These are phyloP conservation scores for Lantana camara DNA, from an alignment of 257 asterid species.

Conservation along the genomic window DNA sequence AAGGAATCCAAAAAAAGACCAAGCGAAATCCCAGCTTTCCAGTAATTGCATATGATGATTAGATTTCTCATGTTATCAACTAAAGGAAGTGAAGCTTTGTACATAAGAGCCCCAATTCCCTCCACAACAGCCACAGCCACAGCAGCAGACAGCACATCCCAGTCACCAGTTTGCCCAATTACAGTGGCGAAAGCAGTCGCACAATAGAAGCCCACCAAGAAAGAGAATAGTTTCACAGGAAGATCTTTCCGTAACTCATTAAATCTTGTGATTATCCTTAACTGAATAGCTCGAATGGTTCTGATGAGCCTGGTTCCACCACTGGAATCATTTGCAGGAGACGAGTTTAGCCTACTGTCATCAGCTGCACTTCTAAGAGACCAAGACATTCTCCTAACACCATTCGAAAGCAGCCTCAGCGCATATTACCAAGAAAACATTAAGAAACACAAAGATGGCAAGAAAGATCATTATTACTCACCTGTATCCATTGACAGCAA, in stretches of 20 bases:
- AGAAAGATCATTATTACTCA: conserved; percentile 14
- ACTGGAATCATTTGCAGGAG: conserved; percentile 42
- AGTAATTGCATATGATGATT: conserved; percentile 71
- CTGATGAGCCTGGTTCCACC: conserved; percentile 75
- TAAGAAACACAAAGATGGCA: neutral
- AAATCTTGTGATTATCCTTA: conserved; percentile 45
- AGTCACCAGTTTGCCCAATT: conserved; percentile 97
- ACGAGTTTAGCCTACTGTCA: conserved; percentile 49
- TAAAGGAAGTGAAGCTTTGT: conserved; percentile 59
- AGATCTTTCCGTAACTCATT: conserved; percentile 64
- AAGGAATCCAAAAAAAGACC: conserved; percentile 95
- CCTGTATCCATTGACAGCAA: conserved; percentile 30
- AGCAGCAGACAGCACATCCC: conserved; percentile 97
- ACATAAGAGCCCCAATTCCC: conserved; percentile 94
- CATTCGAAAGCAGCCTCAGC: conserved; percentile 21
- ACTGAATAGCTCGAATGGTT: conserved; percentile 57
- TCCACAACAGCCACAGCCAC: conserved; percentile 89
- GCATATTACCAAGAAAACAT: neutral
- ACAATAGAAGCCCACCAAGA: conserved; percentile 89
- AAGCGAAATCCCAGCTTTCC: conserved; percentile 89
- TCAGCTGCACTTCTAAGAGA: conserved; percentile 70
- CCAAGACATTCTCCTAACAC: conserved; percentile 56
- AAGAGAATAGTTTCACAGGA: conserved; percentile 66
- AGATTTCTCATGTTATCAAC: conserved; percentile 46
- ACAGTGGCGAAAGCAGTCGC: conserved; percentile 93